Evolutionary conservation across 1,284 basidiomycete species (phyloP), one percentile per base, ranked within the genome.

Genomic region (Kwoniella shivajii): DNA sequence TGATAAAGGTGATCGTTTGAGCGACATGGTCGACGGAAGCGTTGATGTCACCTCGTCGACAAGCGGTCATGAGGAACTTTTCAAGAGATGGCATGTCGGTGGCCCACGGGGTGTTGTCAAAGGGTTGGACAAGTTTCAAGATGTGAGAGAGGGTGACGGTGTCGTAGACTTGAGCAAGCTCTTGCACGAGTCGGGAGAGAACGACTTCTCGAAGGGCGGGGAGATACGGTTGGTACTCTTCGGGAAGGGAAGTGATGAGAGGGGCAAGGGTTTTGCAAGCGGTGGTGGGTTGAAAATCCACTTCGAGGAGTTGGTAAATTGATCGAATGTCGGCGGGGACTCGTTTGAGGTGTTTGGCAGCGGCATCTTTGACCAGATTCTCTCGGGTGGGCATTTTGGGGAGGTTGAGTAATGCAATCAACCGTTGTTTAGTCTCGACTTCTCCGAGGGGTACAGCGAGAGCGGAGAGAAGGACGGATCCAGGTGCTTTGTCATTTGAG

Each of bases 151-250:
- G 85, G 68, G 88, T 88, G 80, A 99, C 88, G 10, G 88, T 88
- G 47, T 89, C 89, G 80, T 99, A 98, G 18, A 99, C 90, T 75
- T 98, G 90, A 6, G 91, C 89, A 52, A 98, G 87, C 78, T 96
- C 92, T 54, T 88, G 88, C 67, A 99, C 87, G n/a, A 99, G 84
- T 34, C 93, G 88, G 4, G 92, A 93, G 61, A 98, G 86, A 26
- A 98, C 84, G 47, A 95, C 94, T 61, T 89, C 90, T 73, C 92
- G 89, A 51, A 99, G 85, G 58, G 95, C 89, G 39, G 90, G 86
- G 50, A 96, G 85, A 78, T 99, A 99, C 1, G 88, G 85, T 1
- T 87, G 81, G 67, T 89, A 91, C 53, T 80, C 77, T 45, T 67
- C 56, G 2, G 85, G 81, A 56, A 96, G 84, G 7, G 81, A 75